Base-by-base conservation (phyloP, 169 alveolate species). In the Theileria annulata region DNA sequence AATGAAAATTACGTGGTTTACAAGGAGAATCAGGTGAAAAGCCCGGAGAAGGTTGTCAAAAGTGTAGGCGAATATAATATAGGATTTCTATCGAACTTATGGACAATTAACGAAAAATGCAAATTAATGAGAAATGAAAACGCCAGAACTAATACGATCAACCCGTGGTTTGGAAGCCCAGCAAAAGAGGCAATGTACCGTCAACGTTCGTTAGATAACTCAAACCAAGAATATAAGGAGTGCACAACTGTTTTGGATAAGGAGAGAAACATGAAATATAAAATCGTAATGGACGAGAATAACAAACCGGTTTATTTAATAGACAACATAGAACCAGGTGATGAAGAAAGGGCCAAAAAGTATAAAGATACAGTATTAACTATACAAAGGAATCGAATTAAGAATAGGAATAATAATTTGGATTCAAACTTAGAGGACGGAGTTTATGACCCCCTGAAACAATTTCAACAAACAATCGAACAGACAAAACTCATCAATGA, bases 141-240 rank as follows among this genome's bases (percentile, higher is more conserved):
- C n/a, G 3, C 63, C 10, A 2, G 19, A 30, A 68, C 19, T 0
- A 76, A 31, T 15, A 12, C 33, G 21, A 72, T 74, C 28, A 80
- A 17, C 25, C 87, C 87, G 63, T 80, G 87, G 87, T 80, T 80
- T 62, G 12, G 17, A 21, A 66, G 73, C 72, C 87, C 87, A 15
- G 33, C 33, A 2, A 60, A 60, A 12, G 69, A 60, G 25, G 33
- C 27, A 9, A 9, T 60, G 2, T 33, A 35, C 47, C 47, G 47
- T 8, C 47, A 35, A 8, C 47, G 3, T 23, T 67, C 79, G 75
- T 4, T 13, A 78, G 71, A 42, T 66, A 78, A 37, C 42, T 47
- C 49, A 27, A 58, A 27, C 8, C 13, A 23, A 8, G 28, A 23
- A 49, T 17, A 17, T 25, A 58, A 25, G 66, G 33, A 25, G 66